Conservation (phyloP, 2,329 filamentous ascomycete genomes). For the Fusarium humuli region DNA sequence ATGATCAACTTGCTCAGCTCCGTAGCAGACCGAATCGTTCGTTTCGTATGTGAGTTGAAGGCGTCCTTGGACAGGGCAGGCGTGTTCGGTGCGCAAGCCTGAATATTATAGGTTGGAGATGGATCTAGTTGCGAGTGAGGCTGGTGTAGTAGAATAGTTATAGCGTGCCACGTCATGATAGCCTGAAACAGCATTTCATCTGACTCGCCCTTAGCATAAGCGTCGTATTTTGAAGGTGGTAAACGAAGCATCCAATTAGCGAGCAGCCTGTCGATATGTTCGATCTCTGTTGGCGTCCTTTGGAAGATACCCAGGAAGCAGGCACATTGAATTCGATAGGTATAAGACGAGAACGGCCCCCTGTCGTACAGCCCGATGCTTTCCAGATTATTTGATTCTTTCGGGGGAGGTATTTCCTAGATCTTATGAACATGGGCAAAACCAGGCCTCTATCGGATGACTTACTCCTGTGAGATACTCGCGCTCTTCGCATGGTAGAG, state of each 20-base stretch:
- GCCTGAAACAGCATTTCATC: constrained; percentile 19
- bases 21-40: constrained; percentile 1
- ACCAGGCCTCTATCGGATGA: neutral
- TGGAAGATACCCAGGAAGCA: constrained; percentile 2
- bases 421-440: neutral
- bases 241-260: constrained; percentile 18
- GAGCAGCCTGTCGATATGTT: neutral
- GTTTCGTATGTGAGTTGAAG: constrained; percentile 7
- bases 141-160: constrained; percentile 3
- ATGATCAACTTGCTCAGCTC: constrained; percentile 6
- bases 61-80: neutral
- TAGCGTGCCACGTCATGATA: constrained; percentile 17
- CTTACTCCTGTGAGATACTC: constrained; percentile 8
- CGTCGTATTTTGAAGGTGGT: neutral
- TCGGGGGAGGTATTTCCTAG: neutral
- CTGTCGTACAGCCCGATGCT: neutral
- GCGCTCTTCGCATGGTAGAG: neutral
- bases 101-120: constrained; percentile 1
- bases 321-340: constrained; percentile 12
- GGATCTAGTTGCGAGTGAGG: constrained; percentile 8
- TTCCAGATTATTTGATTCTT: neutral
- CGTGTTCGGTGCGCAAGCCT: neutral
- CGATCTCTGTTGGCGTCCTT: neutral
- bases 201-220: neutral
- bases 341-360: neutral